Evolutionary conservation across 2,329 filamentous ascomycete genomes (phyloP), one percentile per base, ranked within the genome.

Genomic region (Penicillium sp.): DNA sequence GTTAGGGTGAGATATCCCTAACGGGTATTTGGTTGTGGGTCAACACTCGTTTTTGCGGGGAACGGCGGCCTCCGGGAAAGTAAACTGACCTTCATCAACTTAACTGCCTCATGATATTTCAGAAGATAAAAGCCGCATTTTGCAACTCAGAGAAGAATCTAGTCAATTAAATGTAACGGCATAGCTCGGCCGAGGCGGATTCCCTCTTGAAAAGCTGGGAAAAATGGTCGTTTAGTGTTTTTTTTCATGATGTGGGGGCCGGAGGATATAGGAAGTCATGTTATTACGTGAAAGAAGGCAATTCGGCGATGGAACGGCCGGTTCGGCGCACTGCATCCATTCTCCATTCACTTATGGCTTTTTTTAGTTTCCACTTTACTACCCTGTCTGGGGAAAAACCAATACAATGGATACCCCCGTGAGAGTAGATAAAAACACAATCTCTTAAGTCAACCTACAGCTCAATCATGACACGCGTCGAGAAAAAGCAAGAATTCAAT

Each of bases 251-350:
- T 35, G 49, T 35, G 30, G 38, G 24, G 50, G 57, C 54, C 50
- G 49, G 59, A 61, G 50, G 50, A 50, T 50, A 51, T 44, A 28
- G 53, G 55, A 50, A 28, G 15, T 54, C 45, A 49, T 49, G 13
- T 49, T 8, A 58, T 61, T 61, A 61, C 59, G 59, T 61, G 47
- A 55, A 22, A 56, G 56, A 58, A 53, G 28, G 44, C 8, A 45
- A 24, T 49, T 49, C 24, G 22, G 17, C 10, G n/a, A 19, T 51
- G n/a, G 30, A 35, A 51, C 49, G 24, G 10, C 28, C 30, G 30
- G 59, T 58, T 55, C 55, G 33, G 55, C 42, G 49, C 30, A 50
- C 30, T 28, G 12, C 40, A 56, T 47, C 2, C 40, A 28, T 12
- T 26, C 19, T 28, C 26, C 40, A 56, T 47, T 6, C 40, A 19